phyloP scores from a whole-genome alignment of 495 filamentous ascomycete genomes.

The Talaromyces adpressus region DNA sequence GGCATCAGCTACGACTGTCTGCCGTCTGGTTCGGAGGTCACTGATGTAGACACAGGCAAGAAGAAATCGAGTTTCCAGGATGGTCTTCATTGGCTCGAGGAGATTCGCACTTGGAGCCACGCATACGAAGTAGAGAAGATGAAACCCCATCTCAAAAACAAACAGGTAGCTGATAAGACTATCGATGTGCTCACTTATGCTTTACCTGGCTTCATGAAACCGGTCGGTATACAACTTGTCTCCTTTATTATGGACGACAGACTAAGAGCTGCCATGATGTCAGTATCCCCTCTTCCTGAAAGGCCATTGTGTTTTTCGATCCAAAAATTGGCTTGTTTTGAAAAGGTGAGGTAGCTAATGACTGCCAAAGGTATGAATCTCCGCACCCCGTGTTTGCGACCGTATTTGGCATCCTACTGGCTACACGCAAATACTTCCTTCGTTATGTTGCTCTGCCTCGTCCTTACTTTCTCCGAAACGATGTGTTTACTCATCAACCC shows the following conservation, averaged over 20 bases:
- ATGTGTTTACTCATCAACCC: conserved; percentile 29
- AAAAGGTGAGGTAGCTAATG: neutral
- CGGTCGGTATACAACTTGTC: conserved; percentile 42
- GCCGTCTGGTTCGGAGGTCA: conserved; percentile 19
- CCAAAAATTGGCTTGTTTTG: no score
- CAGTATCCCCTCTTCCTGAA: conserved; percentile 8
- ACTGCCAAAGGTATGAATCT: conserved; percentile 32
- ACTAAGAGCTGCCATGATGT: conserved; percentile 59
- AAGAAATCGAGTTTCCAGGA: conserved; percentile 41
- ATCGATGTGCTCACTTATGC: conserved; percentile 51
- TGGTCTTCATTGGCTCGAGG: conserved; percentile 58
- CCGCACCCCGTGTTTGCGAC: conserved; percentile 28
- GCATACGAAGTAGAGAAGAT: conserved; percentile 50
- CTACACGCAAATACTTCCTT: conserved; percentile 43
- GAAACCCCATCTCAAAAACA: conserved; percentile 50
- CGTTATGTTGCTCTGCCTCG: conserved; percentile 54
- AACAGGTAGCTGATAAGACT: conserved; percentile 46
- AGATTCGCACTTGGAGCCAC: conserved; percentile 50
- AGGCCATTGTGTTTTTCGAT: no score
- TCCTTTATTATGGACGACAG: conserved; percentile 57
- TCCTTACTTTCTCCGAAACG: conserved; percentile 33
- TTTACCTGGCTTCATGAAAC: conserved; percentile 42
- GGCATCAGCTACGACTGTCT: conserved; percentile 43
- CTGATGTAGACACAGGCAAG: neutral
- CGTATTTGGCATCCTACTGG: conserved; percentile 36